phyloP scores from a whole-genome alignment of 2,329 filamentous ascomycete genomes.

The Magnaporthiopsis incrustans region DNA sequence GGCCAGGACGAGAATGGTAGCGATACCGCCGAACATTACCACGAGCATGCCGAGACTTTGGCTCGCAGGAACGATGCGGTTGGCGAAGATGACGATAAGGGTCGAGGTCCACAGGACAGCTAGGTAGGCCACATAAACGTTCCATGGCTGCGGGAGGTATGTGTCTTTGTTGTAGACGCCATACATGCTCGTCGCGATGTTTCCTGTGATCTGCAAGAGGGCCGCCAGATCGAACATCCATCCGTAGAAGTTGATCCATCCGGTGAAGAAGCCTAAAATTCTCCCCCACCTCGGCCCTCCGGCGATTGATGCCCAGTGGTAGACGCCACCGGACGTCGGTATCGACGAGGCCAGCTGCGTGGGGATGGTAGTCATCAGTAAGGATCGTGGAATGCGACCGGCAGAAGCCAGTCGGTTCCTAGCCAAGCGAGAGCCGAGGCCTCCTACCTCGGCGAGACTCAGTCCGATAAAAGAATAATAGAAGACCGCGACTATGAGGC shows the following conservation, averaged over 20 bases:
- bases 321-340: slow-evolving; percentile 51
- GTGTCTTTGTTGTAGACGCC: slow-evolving; percentile 44
- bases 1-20: slow-evolving; percentile 43
- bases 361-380: slow-evolving; percentile 12
- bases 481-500: slow-evolving; percentile 32
- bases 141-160: slow-evolving; percentile 45
- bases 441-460: slow-evolving; percentile 30
- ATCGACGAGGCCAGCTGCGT: slow-evolving; percentile 52
- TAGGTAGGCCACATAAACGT: slow-evolving; percentile 51
- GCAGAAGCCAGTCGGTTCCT: too few species aligned
- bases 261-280: slow-evolving; percentile 37
- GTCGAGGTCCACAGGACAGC: slow-evolving; percentile 46
- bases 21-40: slow-evolving; percentile 41
- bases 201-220: slow-evolving; percentile 49
- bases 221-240: slow-evolving; percentile 57
- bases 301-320: slow-evolving; percentile 54
- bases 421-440: neutral
- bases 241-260: slow-evolving; percentile 46
- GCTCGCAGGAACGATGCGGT: slow-evolving; percentile 46
- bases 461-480: slow-evolving; percentile 35
- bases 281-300: slow-evolving; percentile 47
- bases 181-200: slow-evolving; percentile 55
- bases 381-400: too few species aligned
- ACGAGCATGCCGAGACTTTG: slow-evolving; percentile 45
- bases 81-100: slow-evolving; percentile 46